Conservation (phyloP, 352 stramenopile species). For the Thalassiosira exigua region DNA sequence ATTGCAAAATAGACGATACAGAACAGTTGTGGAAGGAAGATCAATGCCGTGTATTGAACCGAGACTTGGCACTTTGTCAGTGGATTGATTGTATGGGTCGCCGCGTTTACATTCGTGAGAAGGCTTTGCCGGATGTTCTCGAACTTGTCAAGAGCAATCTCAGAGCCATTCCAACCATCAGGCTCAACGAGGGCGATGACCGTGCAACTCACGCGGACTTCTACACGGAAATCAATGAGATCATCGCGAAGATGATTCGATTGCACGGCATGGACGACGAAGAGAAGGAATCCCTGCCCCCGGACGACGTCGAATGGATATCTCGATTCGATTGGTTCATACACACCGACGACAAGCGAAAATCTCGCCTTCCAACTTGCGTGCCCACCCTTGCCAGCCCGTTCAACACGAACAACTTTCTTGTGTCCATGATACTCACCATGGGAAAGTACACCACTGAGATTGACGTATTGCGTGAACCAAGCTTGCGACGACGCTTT, state of each 20-base stretch:
- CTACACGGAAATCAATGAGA: too few species aligned
- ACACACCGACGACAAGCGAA: too few species aligned
- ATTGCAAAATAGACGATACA: background rate
- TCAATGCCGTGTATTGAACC: background rate
- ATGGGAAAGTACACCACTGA: conserved; percentile 50
- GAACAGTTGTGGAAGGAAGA: background rate
- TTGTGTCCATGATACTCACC: conserved; percentile 44
- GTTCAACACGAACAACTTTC: conserved; percentile 17
- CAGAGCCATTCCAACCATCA: background rate
- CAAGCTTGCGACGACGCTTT: conserved; percentile 7
- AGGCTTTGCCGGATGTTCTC: conserved; percentile 17
- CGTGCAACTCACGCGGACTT: too few species aligned
- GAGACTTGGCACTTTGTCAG: background rate
- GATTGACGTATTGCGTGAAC: conserved; percentile 29
- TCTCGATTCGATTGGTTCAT: too few species aligned
- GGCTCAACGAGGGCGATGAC: too few species aligned
- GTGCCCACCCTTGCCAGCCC: too few species aligned
- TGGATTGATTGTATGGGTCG: background rate
- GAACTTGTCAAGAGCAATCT: background rate
- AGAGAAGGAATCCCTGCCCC: too few species aligned
- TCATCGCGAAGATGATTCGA: too few species aligned
- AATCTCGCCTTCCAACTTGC: too few species aligned
- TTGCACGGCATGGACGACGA: too few species aligned
- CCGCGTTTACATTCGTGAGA: conserved; percentile 19
- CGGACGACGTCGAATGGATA: too few species aligned